These are phyloP conservation scores for Penicillium frequentans DNA, from an alignment of 2,329 filamentous ascomycete species.

Conservation along the genomic window DNA sequence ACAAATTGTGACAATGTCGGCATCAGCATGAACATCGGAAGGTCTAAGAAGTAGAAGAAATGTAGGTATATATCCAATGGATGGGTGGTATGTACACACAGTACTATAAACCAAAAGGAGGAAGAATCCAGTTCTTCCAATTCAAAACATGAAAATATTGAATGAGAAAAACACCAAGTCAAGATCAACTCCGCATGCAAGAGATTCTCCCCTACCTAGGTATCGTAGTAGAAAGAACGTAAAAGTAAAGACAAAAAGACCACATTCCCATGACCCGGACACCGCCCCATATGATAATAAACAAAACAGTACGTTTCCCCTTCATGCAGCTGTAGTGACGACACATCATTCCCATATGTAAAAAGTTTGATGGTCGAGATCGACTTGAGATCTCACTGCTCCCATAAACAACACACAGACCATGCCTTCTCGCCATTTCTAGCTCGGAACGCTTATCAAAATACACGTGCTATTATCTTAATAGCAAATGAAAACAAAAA, in stretches of 20 bases:
- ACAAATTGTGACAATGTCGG: too few species aligned
- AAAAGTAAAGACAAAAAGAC: conserved; percentile 1
- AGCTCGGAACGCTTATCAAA: conserved; percentile 14
- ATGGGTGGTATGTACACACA: conserved; percentile 5
- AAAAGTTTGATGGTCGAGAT: conserved; percentile 6
- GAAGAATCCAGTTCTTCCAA: conserved; percentile 1
- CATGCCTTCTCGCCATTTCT: conserved; percentile 2
- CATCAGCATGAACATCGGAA: not conserved
- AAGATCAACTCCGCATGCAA: conserved; percentile 6
- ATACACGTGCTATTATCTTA: conserved; percentile 16
- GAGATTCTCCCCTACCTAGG: conserved; percentile 1
- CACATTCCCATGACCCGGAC: conserved; percentile 7
- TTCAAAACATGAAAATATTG: not conserved
- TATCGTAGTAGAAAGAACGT: not conserved
- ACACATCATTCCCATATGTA: conserved; percentile 15
- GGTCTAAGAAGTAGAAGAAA: not conserved
- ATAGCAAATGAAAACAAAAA: conserved; percentile 7
- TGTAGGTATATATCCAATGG: not conserved
- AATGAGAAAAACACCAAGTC: not conserved
- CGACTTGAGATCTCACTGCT: not conserved
- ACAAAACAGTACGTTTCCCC: conserved; percentile 6
- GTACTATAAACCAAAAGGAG: not conserved
- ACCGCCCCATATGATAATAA: conserved; percentile 9
- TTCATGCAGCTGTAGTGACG: conserved; percentile 14
- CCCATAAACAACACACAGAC: conserved; percentile 7